Base-by-base conservation (phyloP, 176 grass and related monocot species). In the Oryza officinalis region DNA sequence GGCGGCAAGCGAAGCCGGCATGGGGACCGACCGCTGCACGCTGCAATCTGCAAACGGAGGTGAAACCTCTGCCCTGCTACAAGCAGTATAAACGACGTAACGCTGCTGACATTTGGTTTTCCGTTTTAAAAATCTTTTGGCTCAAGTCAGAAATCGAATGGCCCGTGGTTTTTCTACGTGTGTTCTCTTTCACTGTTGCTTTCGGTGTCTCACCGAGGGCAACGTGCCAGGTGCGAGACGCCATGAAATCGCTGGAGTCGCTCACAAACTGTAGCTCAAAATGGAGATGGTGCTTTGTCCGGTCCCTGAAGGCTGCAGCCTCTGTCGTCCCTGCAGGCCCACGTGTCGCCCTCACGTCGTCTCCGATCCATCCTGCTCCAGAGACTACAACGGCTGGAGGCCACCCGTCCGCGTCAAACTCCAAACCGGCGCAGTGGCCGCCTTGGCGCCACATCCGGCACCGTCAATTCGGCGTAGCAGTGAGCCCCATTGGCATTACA, bases 1-100 rank as follows among this genome's bases (percentile, higher is more conserved):
- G 63, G 41, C 64, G 77, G 40, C 77, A 66, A 66, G 75, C 63
- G 43, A 37, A 76, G 70, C 82, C 75, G 81, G 78, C 63, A 52
- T 13, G 28, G 44, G 72, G 72, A 45, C 72, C 78, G 72, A 76
- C 59, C 65, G 71, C 23, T 57, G 74, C 86, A 63, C 52, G 71
- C 23, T 44, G 80, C 86, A 63, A 17, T 65, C 47, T 46, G 85
- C 33, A 44, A 57, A 83, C 35, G 30, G 41, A 64, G 52, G 63
- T 47, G 63, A 60, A 82, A 47, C 57, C 57, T 23, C 22, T 60
- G 22, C 22, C 57, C 50, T 57, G 50, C 50, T 57, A 52, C 49
- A 6, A 15, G 49, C 49, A 54, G 17, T 54, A 54, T 54, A 20
- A 6, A 54, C 49, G 49, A 20, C 63, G 47, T 8, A 35, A 69